A percentile compares a stretch with the other conserved stretches of the same genome.
phyloP scores from a whole-genome alignment of 805 yeast genomes.

The Barnettozyma pratensis region DNA sequence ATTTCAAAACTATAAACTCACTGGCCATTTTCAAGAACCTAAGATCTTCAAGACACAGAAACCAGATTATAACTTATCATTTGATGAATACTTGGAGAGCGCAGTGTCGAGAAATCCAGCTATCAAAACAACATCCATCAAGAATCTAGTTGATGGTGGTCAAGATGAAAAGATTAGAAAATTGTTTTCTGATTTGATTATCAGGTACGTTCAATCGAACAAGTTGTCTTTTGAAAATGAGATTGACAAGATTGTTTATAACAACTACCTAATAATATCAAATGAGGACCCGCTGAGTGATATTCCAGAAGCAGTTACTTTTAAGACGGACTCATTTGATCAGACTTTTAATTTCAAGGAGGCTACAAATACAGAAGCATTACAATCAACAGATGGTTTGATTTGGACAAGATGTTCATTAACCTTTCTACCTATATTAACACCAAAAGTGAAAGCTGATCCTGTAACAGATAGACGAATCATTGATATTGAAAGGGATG shows the following conservation, averaged over 20 bases:
- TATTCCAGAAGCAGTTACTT: conserved; percentile 1
- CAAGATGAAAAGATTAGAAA: conserved; percentile 14
- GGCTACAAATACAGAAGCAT: conserved; percentile 5
- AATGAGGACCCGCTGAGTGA: not conserved
- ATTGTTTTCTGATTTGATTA: conserved; percentile 12
- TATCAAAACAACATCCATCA: conserved; percentile 5
- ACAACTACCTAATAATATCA: conserved; percentile 5
- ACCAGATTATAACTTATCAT: conserved; percentile 3
- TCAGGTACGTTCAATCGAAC: conserved; percentile 11
- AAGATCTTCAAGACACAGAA: not conserved
- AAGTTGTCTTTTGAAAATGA: conserved; percentile 5
- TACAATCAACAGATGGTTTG: conserved; percentile 14
- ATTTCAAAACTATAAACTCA: conserved; percentile 18
- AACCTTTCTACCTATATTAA: conserved; percentile 16
- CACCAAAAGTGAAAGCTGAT: conserved; percentile 10
- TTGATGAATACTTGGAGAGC: conserved; percentile 11
- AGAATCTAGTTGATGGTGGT: conserved; percentile 17
- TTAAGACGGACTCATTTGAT: conserved; percentile 11
- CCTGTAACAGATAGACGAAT: conserved; percentile 19
- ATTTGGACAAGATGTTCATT: conserved; percentile 24
- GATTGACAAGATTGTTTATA: conserved; percentile 14
- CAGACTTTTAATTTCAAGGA: conserved; percentile 17
- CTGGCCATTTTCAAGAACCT: conserved; percentile 1
- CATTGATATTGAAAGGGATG: conserved; percentile 18
- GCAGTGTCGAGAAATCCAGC: conserved; percentile 3